These are phyloP conservation scores for Tremella fuciformis DNA, from an alignment of 768 basidiomycete species.

Conservation along the genomic window DNA sequence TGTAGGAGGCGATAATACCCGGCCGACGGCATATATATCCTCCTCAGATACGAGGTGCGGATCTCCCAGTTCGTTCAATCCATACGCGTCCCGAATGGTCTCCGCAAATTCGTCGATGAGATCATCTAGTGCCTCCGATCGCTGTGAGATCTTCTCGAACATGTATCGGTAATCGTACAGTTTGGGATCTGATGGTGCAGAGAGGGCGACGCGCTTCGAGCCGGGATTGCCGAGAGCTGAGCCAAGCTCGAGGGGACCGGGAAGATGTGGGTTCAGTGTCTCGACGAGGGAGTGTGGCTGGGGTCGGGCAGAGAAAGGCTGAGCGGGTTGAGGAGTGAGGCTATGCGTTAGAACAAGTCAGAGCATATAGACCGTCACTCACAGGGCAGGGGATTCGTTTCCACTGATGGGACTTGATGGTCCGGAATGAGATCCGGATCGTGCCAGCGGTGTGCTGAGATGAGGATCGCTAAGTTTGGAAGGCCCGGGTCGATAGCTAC, in stretches of 20 bases:
- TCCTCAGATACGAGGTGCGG: slow-evolving; percentile 66
- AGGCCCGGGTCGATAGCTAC: slow-evolving; percentile 36
- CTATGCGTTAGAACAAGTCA: slow-evolving; percentile 20
- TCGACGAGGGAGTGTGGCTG: slow-evolving; percentile 52
- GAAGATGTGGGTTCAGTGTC: slow-evolving; percentile 53
- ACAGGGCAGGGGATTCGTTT: slow-evolving; percentile 28
- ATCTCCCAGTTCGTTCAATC: slow-evolving; percentile 71
- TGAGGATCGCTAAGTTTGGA: slow-evolving; percentile 19
- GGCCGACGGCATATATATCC: slow-evolving; percentile 67
- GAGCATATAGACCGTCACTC: slow-evolving; percentile 5
- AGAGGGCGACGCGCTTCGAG: slow-evolving; percentile 43
- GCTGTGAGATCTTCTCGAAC: slow-evolving; percentile 83
- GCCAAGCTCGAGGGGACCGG: background rate
- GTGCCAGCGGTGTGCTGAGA: slow-evolving; percentile 20
- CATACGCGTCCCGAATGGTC: slow-evolving; percentile 67
- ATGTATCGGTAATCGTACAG: slow-evolving; percentile 66
- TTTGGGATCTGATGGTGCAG: slow-evolving; percentile 40
- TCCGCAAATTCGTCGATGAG: slow-evolving; percentile 83
- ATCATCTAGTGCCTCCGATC: slow-evolving; percentile 79
- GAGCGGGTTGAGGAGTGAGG: slow-evolving; percentile 25
- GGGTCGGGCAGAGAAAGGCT: slow-evolving; percentile 41
- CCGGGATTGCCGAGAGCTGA: slow-evolving; percentile 19
- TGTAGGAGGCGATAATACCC: slow-evolving; percentile 55
- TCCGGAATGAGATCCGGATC: slow-evolving; percentile 16
- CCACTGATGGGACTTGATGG: slow-evolving; percentile 39